phyloP scores from a whole-genome alignment of 2,329 filamentous ascomycete species.

The Rosellinia necatrix region DNA sequence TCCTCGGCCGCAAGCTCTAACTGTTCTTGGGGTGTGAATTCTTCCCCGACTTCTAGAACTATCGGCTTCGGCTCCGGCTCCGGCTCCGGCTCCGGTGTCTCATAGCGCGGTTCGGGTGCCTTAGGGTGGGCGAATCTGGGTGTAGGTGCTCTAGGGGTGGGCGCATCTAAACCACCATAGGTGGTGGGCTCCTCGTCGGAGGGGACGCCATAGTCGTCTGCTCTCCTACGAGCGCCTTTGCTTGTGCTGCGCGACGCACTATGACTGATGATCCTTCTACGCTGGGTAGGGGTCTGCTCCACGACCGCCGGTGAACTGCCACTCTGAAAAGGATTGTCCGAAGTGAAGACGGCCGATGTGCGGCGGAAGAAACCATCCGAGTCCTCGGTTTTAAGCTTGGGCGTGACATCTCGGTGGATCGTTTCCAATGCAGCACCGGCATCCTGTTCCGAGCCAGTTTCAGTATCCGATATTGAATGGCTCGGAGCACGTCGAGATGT shows the following conservation, averaged over 20 bases:
- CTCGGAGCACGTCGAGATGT: too few species aligned
- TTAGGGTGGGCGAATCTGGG: slow-evolving; percentile 44
- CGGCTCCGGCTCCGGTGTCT: slow-evolving; percentile 41
- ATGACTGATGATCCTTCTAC: slow-evolving; percentile 53
- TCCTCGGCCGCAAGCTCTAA: slow-evolving; percentile 77
- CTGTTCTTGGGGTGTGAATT: slow-evolving; percentile 92
- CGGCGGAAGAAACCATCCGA: slow-evolving; percentile 50
- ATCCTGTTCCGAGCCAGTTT: slow-evolving; percentile 51
- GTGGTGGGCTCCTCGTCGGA: slow-evolving; percentile 58
- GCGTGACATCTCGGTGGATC: slow-evolving; percentile 47
- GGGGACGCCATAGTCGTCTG: slow-evolving; percentile 51
- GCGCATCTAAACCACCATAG: slow-evolving; percentile 63
- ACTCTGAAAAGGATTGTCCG: slow-evolving; percentile 93
- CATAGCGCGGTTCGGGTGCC: slow-evolving; percentile 40
- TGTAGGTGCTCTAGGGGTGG: slow-evolving; percentile 55
- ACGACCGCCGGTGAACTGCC: slow-evolving; percentile 67
- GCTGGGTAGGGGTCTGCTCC: slow-evolving; percentile 53
- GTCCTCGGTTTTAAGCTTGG: slow-evolving; percentile 60
- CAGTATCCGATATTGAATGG: slow-evolving; percentile 59
- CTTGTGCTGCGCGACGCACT: slow-evolving; percentile 47
- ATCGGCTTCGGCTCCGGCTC: slow-evolving; percentile 42
- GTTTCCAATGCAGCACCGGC: slow-evolving; percentile 36
- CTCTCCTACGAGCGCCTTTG: slow-evolving; percentile 50
- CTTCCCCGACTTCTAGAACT: slow-evolving; percentile 82
- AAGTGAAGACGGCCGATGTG: slow-evolving; percentile 69